Base-by-base conservation (phyloP, 352 stramenopile species). In the Globisporangium abappressorium region DNA sequence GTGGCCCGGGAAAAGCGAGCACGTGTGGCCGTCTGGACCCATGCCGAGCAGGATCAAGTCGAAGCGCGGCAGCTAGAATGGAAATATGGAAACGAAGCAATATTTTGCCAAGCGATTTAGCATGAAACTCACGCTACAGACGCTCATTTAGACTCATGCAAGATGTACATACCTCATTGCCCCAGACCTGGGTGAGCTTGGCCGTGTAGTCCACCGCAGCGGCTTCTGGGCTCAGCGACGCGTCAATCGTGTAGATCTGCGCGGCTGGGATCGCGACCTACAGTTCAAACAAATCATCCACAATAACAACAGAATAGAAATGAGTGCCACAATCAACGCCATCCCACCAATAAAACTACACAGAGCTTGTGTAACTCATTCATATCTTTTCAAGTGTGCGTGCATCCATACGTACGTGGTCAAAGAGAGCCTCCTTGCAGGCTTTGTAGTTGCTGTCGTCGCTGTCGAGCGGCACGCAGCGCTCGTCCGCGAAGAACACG, bases 21-120 rank as follows among this genome's bases (percentile, higher is more conserved):
- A 99, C 20, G 97, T 99, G 84, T 99, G 98, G 14, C 98, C 98
- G 75, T 99, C 98, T 5, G 97, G 97, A 24, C 98, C 98, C 85
- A 99, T 98, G 43, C 98, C 98, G 3, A 99, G 82, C 46, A 99
- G 70, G 24, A 98, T 92, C 63, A 98, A 74, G 75, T 99, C 97
- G 57, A 99, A 97, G 68, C 83, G 82, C 46, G 94, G 93, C 11
- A 93, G 73, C 86, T 94, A 57, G 14, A 33, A 15, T 43, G 6
- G 1, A 60, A 5, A 24, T 28, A 18, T 18, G 18, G n/a, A 49
- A 30, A 28, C 24, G 12, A 24, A 41, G 30, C 8, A 11, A 18
- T 15, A 28, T 22, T 24, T n/a, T 57, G 0, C 36, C 15, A 41
- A 22, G 46, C 15, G 15, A 18, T 24, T 41, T 12, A 51, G 9